phyloP scores from a whole-genome alignment of 2,329 filamentous ascomycete species.

The Colletotrichum sp. region DNA sequence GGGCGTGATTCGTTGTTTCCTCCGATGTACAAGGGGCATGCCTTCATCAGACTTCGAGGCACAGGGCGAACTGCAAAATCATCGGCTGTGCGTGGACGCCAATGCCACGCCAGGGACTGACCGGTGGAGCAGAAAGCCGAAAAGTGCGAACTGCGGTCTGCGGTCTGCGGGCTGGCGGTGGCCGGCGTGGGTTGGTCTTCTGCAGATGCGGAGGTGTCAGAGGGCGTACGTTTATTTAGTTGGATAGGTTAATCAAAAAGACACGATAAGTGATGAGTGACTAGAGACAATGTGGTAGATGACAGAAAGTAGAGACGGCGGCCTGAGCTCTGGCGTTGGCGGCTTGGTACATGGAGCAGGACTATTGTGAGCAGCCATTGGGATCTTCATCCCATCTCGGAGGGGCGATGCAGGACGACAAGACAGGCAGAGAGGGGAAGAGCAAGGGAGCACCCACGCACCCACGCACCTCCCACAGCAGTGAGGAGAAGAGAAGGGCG shows the following conservation, averaged over 20 bases:
- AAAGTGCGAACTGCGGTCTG: not conserved
- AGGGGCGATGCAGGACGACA: not conserved
- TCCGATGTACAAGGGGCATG: slow-evolving; percentile 1
- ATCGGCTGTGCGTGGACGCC: not conserved
- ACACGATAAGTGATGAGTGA: not conserved
- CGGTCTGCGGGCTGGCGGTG: not conserved
- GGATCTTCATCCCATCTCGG: not conserved
- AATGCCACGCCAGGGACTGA: not conserved
- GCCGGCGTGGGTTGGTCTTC: not conserved
- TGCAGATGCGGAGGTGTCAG: not conserved
- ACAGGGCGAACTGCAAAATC: not conserved
- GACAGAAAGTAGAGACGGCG: not conserved
- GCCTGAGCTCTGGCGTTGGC: not conserved
- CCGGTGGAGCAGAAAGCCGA: not conserved
- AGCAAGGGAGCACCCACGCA: not conserved
- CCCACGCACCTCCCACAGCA: not conserved
- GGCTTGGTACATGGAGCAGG: not conserved
- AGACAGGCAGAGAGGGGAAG: not conserved
- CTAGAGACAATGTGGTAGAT: not conserved
- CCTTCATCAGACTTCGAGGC: not conserved
- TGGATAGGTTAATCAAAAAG: not conserved
- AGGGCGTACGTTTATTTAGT: not conserved
- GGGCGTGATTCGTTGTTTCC: not conserved
- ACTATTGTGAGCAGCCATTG: not conserved
- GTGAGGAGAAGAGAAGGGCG: not conserved